Evolutionary conservation across 140 eudicot genomes (phyloP), one percentile per base, ranked within the genome.

Genomic region (Ambrosia hybrid): DNA sequence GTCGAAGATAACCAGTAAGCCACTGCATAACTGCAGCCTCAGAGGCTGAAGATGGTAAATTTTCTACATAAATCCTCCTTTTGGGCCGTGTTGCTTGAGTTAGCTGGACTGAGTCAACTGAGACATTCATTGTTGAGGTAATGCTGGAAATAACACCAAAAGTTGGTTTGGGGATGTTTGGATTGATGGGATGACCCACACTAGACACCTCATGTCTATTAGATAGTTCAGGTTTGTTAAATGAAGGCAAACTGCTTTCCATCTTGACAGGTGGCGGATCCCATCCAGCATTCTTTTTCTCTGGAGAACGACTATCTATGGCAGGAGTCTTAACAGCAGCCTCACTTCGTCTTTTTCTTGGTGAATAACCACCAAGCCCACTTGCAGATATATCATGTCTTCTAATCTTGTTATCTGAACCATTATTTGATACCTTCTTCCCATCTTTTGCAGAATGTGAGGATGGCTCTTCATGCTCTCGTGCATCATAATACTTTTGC

Each of bases 61-160:
- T 94, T 78, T 94, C 97, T 53, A 88, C 87, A 80, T 94, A 94
- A 65, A 94, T 88, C 84, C 99, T 88, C 75, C 99, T 90, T 89
- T 83, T 86, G 60, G 97, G 99, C 55, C 99, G 82, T 63, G 99
- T 94, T 8, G 99, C 95, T 88, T 94, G 96, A 15, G 99, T 94
- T 75, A 94, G 83, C 86, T 94, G 99, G 67, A 94, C 70, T 5
- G 97, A 84, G 81, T 94, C 99, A 78, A 88, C 68, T 1, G 95
- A 65, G 30, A 84, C 83, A 66, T 83, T 83, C 79, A 83, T 68
- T 70, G 70, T 80, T 55, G 83, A 69, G 37, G 82, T 65, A 73
- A 59, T 58, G 71, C 82, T 74, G 57, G 85, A 64, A 52, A 79
- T 49, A 75, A 82, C 51, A 59, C 88, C 89, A 61, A 67, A 68